A percentile compares a stretch with the other conserved stretches of the same genome.
These are phyloP conservation scores for Quercus rubra DNA, from an alignment of 306 rosid genomes.

Conservation along the genomic window DNA sequence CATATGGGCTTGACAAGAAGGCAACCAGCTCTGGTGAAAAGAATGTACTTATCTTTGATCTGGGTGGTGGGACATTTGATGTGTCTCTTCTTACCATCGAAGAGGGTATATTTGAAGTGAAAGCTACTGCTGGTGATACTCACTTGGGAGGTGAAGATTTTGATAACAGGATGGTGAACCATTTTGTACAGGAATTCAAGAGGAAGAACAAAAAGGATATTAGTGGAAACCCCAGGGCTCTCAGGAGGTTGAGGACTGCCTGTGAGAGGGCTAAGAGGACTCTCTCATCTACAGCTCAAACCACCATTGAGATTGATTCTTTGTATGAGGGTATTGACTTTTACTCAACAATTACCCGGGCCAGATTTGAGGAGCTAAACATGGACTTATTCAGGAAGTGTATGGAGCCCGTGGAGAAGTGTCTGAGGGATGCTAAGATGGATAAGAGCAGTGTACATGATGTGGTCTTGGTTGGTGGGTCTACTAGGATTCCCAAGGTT, in stretches of 20 bases:
- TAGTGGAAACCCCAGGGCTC: constrained; percentile 44
- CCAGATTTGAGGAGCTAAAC: constrained; percentile 52
- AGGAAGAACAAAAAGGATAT: constrained; percentile 49
- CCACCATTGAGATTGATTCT: constrained; percentile 52
- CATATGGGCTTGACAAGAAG: constrained; percentile 56
- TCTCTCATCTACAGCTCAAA: constrained; percentile 46
- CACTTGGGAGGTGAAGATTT: constrained; percentile 66
- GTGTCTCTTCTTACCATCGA: constrained; percentile 51
- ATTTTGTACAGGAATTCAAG: constrained; percentile 57
- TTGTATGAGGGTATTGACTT: constrained; percentile 52
- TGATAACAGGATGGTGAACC: constrained; percentile 56
- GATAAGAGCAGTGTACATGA: constrained; percentile 48
- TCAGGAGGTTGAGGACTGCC: constrained; percentile 55
- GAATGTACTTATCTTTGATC: constrained; percentile 52
- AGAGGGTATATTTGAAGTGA: constrained; percentile 53
- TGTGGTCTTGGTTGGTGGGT: constrained; percentile 59
- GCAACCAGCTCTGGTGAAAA: constrained; percentile 30
- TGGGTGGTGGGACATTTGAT: constrained; percentile 59
- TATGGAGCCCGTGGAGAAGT: constrained; percentile 49
- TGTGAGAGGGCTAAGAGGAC: constrained; percentile 62
- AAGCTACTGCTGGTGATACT: constrained; percentile 56
- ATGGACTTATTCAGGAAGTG: constrained; percentile 58
- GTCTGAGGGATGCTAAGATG: constrained; percentile 58
- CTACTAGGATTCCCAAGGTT: constrained; percentile 55
- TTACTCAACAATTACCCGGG: constrained; percentile 45